A percentile compares a stretch with the other conserved stretches of the same genome.
Evolutionary conservation across 2,329 filamentous ascomycete genomes (phyloP).

Genomic region (Aspergillus tamarii): DNA sequence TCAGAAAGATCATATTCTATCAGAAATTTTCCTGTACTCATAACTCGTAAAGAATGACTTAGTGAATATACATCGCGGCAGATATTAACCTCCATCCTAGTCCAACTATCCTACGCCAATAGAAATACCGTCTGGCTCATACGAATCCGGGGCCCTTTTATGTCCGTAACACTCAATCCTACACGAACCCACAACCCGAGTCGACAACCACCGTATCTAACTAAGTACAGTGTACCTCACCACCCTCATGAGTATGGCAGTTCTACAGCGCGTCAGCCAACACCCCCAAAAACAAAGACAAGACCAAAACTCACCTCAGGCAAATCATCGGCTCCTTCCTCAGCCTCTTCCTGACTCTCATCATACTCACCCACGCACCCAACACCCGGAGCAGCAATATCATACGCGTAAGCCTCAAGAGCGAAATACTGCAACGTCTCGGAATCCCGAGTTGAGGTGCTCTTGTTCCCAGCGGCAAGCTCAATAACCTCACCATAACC

Average conservation of each 20-base stretch:
- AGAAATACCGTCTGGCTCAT: neutral
- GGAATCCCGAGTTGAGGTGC: conserved; percentile 59
- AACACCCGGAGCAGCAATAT: conserved; percentile 64
- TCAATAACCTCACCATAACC: conserved; percentile 59
- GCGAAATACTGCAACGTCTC: conserved; percentile 71
- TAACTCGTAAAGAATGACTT: neutral
- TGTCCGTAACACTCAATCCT: neutral
- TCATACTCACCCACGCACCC: conserved; percentile 58
- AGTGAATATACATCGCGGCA: neutral
- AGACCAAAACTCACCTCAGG: conserved; percentile 28
- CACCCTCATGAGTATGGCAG: conserved; percentile 48
- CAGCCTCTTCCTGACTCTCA: conserved; percentile 2
- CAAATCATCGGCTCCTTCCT: conserved; percentile 21
- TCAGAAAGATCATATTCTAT: neutral
- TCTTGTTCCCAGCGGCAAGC: conserved; percentile 55
- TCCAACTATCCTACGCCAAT: neutral
- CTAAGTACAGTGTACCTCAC: conserved; percentile 43
- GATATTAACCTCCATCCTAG: neutral
- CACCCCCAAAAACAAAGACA: conserved; percentile 7
- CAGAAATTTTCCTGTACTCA: neutral
- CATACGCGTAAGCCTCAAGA: conserved; percentile 66
- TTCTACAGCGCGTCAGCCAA: conserved; percentile 27
- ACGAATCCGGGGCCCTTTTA: neutral
- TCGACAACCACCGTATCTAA: too few relatives aligned
- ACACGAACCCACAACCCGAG: neutral